Evolutionary conservation across 176 grass and related monocot genomes (phyloP), one percentile per base, ranked within the genome.

Genomic region (Rhipidocladum racemiflorum): DNA sequence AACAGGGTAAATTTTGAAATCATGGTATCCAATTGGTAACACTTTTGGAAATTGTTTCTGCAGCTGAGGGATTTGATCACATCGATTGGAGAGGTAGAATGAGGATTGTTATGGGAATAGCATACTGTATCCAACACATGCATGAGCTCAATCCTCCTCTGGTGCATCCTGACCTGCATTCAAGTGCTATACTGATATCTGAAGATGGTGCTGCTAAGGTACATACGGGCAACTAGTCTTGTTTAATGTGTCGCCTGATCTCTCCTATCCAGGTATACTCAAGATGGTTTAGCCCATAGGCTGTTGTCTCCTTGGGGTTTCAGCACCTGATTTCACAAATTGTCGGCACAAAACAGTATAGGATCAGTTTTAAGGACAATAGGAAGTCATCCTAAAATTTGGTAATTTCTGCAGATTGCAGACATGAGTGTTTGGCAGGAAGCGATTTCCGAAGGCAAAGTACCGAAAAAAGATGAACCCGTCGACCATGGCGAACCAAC

Each of bases 201-300:
- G 94, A 97, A 76, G 94, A 97, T 84, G 73, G 69, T 77, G 86
- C 94, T 39, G 88, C 91, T 36, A 97, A 97, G 91, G 94, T 97
- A 70, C 28, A 48, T 20, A 46, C 11, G 23, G 7, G 20, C 27
- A 38, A 82, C 4, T 49, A 36, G 28, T 17, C 25, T 16, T 28
- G 27, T 28, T 44, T 63, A 63, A 46, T 48, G 39, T 40, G 13
- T 18, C 15, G 20, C 29, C 17, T 34, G 42, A 20, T 54, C 34
- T 74, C 35, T 16, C 42, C 30, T 50, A 27, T 64, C 13, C 13
- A 7, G 0, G 23, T 25, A 59, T 57, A 24, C 21, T 43, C 3
- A 24, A 24, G 9, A 32, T 29, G 17, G 32, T 44, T 44, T 69
- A 44, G 5, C 21, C 59, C 65, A 69, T 44, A 69, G 5, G 39